These are phyloP conservation scores for Geum urbanum DNA, from an alignment of 306 rosid genomes.

Conservation along the genomic window DNA sequence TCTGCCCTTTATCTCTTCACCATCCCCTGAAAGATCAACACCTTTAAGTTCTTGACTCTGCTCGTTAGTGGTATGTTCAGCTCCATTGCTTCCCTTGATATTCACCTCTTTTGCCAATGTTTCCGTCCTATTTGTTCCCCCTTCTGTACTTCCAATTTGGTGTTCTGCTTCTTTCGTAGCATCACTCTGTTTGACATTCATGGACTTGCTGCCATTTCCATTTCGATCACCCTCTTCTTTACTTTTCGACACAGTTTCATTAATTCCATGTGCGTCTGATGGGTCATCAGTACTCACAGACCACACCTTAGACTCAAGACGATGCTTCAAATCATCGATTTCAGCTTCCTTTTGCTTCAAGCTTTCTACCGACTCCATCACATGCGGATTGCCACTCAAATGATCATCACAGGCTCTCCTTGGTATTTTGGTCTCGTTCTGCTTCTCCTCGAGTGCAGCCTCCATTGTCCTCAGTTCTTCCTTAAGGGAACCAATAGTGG, in stretches of 20 bases:
- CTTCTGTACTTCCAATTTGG: slow-evolving; percentile 11
- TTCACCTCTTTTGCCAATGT: slow-evolving; percentile 17
- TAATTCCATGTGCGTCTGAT: slow-evolving; percentile 24
- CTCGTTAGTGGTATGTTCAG: neutral
- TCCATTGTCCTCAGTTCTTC: slow-evolving; percentile 69
- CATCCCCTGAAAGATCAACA: slow-evolving; percentile 21
- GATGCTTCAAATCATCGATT: slow-evolving; percentile 51
- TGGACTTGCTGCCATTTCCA: slow-evolving; percentile 23
- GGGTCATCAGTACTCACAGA: slow-evolving; percentile 29
- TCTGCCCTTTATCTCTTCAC: slow-evolving; percentile 14
- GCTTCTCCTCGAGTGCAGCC: slow-evolving; percentile 56
- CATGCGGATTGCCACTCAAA: slow-evolving; percentile 27
- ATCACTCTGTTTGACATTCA: slow-evolving; percentile 13
- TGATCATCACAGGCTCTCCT: slow-evolving; percentile 24
- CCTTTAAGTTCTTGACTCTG: slow-evolving; percentile 17
- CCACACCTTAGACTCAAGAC: slow-evolving; percentile 31
- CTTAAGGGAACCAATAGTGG: slow-evolving; percentile 59
- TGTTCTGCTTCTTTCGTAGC: slow-evolving; percentile 19
- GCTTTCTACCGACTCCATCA: slow-evolving; percentile 36
- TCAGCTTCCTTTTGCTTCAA: slow-evolving; percentile 63
- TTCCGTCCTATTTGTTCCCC: slow-evolving; percentile 3
- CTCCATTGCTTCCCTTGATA: neutral
- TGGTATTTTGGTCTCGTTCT: slow-evolving; percentile 47
- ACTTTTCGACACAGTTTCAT: slow-evolving; percentile 27
- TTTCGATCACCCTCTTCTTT: slow-evolving; percentile 6